Evolutionary conservation across 1,284 basidiomycete genomes (phyloP).

Genomic region (Pascua sp.): DNA sequence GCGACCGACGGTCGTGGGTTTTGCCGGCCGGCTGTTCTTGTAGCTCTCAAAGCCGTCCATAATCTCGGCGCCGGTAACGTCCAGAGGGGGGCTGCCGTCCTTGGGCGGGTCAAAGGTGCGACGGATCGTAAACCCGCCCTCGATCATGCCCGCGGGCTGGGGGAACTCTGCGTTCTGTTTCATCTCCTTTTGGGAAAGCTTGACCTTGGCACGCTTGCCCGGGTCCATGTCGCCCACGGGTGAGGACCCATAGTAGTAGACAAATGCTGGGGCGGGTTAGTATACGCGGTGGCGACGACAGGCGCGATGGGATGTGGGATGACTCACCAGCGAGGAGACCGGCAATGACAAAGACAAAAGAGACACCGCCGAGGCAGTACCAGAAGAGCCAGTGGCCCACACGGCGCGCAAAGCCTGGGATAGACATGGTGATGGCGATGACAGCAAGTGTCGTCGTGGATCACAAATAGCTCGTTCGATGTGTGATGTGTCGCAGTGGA

Average conservation of each 20-base stretch:
- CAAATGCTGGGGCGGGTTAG: constrained; percentile 17
- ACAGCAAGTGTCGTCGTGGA: too few species aligned
- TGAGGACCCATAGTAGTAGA: constrained; percentile 64
- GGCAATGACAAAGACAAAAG: constrained; percentile 72
- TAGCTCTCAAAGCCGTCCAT: constrained; percentile 3
- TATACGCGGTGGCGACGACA: not conserved
- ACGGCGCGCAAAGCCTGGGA: too few species aligned
- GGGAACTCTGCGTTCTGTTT: constrained; percentile 10
- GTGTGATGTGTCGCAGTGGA: not conserved
- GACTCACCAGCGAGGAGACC: constrained; percentile 53
- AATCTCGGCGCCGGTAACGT: not conserved
- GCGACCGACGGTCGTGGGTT: constrained; percentile 53
- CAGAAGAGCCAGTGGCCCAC: constrained; percentile 40
- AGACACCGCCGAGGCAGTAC: constrained; percentile 81
- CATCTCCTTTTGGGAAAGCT: constrained; percentile 20
- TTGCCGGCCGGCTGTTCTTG: constrained; percentile 54
- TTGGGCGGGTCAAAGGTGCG: constrained; percentile 66
- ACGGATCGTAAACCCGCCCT: constrained; percentile 80
- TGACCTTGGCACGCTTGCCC: constrained; percentile 50
- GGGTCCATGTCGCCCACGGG: constrained; percentile 62
- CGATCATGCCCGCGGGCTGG: constrained; percentile 18
- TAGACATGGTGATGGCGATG: too few species aligned
- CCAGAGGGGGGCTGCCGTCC: not conserved
- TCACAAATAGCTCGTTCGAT: not conserved
- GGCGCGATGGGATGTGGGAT: too few species aligned